Conservation (phyloP, 176 grass and related monocot genomes). For the Aegilops umbellulata region DNA sequence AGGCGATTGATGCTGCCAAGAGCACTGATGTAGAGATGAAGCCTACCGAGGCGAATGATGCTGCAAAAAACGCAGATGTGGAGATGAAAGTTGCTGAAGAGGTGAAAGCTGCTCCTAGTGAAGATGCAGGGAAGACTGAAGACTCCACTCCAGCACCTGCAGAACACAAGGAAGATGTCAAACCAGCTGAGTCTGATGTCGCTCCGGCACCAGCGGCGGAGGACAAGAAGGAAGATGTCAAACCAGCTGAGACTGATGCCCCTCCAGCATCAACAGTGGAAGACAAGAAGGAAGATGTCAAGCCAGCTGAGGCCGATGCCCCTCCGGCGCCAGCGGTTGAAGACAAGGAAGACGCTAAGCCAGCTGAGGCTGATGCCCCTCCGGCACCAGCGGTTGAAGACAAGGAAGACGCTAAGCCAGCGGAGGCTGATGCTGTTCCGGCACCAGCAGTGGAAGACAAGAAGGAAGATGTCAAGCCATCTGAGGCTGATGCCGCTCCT, state of each 20-base stretch:
- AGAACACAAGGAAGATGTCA: slow-evolving; percentile 15
- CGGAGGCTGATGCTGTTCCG: not conserved
- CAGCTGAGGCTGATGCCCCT: not conserved
- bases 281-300: not conserved
- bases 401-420: slow-evolving; percentile 11
- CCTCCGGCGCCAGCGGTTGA: not conserved
- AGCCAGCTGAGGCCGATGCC: not conserved
- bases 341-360: not conserved
- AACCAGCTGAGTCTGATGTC: slow-evolving; percentile 6
- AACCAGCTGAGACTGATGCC: not conserved
- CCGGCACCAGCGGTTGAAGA: not conserved
- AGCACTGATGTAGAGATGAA: slow-evolving; percentile 11
- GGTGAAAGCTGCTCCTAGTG: not conserved
- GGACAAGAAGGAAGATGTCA: slow-evolving; percentile 14
- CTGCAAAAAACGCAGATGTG: not conserved
- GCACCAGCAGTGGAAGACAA: not conserved
- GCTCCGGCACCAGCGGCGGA: not conserved
- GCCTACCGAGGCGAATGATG: slow-evolving; percentile 1
- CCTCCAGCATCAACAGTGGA: not conserved
- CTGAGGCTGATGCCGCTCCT: not conserved
- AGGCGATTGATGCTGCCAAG: slow-evolving; percentile 12
- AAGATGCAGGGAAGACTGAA: slow-evolving; percentile 28
- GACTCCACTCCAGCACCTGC: slow-evolving; percentile 16
- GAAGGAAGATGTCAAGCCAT: not conserved
- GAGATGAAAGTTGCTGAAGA: slow-evolving; percentile 23